These are phyloP conservation scores for Metschnikowia aberdeeniae DNA, from an alignment of 805 yeast species.

Conservation along the genomic window DNA sequence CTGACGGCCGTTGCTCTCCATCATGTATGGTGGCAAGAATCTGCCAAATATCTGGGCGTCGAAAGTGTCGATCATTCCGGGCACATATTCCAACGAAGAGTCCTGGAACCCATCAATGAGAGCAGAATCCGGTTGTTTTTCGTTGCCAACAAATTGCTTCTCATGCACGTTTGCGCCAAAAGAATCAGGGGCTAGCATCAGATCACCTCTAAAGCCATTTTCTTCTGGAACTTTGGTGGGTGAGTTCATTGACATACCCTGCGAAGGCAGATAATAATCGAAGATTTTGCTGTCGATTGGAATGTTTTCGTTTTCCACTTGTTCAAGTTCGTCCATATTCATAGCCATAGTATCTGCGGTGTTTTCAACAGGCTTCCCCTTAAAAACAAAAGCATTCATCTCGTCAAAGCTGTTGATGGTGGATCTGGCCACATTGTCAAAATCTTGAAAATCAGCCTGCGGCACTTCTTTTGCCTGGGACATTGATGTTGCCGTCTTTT, in stretches of 20 bases:
- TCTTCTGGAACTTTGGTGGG: background rate
- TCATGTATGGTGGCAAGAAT: constrained; percentile 81
- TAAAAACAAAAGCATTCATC: constrained; percentile 21
- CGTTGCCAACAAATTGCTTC: background rate
- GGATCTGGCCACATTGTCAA: constrained; percentile 19
- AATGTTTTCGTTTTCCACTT: background rate
- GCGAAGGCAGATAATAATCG: background rate
- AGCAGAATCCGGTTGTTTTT: background rate
- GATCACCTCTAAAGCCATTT: background rate
- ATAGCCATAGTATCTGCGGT: background rate
- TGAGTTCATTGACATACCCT: background rate
- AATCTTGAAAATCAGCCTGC: constrained; percentile 9
- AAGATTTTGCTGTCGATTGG: background rate
- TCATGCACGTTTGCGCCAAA: background rate
- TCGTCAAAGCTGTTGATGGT: constrained; percentile 28
- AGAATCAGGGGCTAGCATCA: background rate
- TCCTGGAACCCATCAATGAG: constrained; percentile 3
- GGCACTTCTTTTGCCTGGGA: constrained; percentile 18
- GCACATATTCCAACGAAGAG: constrained; percentile 46
- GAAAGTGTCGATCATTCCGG: constrained; percentile 80
- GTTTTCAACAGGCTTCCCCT: background rate
- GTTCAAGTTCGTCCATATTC: background rate
- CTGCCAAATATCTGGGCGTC: constrained; percentile 85
- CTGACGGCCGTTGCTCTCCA: constrained; percentile 26
- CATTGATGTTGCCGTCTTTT: constrained; percentile 53